phyloP scores from a whole-genome alignment of 345 rosid genomes.

The Camelina sativa region DNA sequence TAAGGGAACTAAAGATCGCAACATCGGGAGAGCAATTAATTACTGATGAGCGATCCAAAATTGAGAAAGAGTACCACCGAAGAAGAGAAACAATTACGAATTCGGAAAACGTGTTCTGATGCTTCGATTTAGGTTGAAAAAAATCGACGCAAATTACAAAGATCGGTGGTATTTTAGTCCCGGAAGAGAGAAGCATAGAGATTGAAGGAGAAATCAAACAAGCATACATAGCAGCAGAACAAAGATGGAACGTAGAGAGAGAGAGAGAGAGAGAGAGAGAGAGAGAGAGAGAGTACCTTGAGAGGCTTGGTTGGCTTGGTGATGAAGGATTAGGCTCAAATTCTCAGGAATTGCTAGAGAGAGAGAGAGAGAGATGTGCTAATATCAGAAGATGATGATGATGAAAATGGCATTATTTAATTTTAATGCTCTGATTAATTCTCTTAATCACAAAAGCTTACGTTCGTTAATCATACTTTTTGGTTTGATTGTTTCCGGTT shows the following conservation, averaged over 20 bases:
- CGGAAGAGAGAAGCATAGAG: not conserved
- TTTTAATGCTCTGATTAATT: not conserved
- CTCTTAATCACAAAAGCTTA: not conserved
- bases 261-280: not conserved
- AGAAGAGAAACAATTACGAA: too few species aligned
- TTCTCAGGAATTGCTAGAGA: slow-evolving; percentile 8
- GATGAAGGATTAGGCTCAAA: slow-evolving; percentile 20
- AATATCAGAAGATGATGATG: not conserved
- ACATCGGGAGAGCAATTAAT: slow-evolving; percentile 13
- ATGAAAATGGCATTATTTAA: not conserved
- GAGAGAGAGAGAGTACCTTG: slow-evolving; percentile 21
- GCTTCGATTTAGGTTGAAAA: not conserved
- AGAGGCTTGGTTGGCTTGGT: slow-evolving; percentile 24
- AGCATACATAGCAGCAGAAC: not conserved
- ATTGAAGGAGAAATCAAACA: slow-evolving; percentile 8
- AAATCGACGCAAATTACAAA: not conserved
- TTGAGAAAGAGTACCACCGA: not conserved
- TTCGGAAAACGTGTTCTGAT: slow-evolving; percentile 9
- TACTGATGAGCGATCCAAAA: slow-evolving; percentile 3
- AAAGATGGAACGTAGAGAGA: not conserved
- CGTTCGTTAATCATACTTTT: not conserved
- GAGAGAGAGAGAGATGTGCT: not conserved
- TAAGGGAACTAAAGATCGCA: slow-evolving; percentile 3
- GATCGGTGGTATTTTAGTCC: slow-evolving; percentile 32
- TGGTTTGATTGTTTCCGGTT: slow-evolving; percentile 6